Evolutionary conservation across 306 rosid genomes (phyloP), one percentile per base, ranked within the genome.

Genomic region (Glycine latifolia): DNA sequence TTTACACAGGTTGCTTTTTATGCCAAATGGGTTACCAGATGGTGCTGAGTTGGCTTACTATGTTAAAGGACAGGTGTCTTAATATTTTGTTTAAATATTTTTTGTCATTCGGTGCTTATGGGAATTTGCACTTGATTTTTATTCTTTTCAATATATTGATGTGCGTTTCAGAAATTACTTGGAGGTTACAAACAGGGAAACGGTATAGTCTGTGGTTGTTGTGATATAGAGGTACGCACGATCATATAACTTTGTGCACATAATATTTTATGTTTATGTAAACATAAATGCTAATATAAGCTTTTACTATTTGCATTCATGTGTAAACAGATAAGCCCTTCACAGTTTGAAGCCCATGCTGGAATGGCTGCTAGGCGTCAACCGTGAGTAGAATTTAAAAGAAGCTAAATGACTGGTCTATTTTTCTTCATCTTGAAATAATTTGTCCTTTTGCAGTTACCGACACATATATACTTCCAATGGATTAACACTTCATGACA

Each of bases 301-400:
- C 56, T 26, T 79, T 63, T 88, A 71, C 12, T 35, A 48, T 54
- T 54, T 76, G 31, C 60, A 14, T 82, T 54, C 81, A 76, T 75
- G 54, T 79, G 50, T 72, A 78, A 89, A 83, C 93, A 96, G 99
- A 82, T 96, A 71, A 96, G 99, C 81, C 99, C 99, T 67, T 96
- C 99, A 33, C 99, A 96, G 89, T 96, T 96, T 88, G 99, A 96
- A 91, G 89, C 99, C 73, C 99, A 96, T 89, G 98, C 99, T 85
- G 99, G 99, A 88, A 96, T 96, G 99, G 96, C 99, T 76, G 99
- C 97, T 56, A 90, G 99, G 60, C 98, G 99, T 73, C 99, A 96
- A 92, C 99, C 99, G 99, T 96, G 88, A 93, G 99, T 93, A 76
- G 70, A 68, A 63, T 78, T 63, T 69, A 70, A 48, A 62, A 74